Conservation (phyloP, 176 grass and related monocot species). For the Puya raimondii region DNA sequence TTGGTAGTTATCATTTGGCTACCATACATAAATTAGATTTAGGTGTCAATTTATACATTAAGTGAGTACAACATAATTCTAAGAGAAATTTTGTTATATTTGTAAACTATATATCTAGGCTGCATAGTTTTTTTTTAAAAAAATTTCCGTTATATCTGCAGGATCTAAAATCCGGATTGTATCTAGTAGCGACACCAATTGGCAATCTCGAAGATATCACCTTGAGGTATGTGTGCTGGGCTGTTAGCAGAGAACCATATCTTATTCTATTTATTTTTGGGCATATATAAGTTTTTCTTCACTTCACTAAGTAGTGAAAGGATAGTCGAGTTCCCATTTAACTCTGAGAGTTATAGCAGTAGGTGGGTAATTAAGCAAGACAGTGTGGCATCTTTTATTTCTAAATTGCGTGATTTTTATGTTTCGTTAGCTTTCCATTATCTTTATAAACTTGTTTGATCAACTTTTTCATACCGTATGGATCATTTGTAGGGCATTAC, state of each 20-base stretch:
- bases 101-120: background rate
- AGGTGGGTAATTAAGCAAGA: no score
- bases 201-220: conserved; percentile 99
- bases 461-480: background rate
- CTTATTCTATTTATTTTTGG: background rate
- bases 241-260: background rate
- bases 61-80: background rate
- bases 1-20: no score
- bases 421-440: no score
- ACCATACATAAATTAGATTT: no score
- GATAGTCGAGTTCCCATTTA: no score
- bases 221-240: conserved; percentile 45
- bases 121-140: background rate
- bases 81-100: background rate
- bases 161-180: conserved; percentile 68
- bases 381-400: no score
- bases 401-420: no score
- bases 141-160: conserved; percentile 22
- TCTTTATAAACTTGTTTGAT: background rate
- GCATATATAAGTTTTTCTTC: background rate
- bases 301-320: conserved; percentile 5
- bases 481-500: conserved; percentile 57
- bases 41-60: no score
- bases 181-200: conserved; percentile 95
- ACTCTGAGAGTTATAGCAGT: no score